phyloP scores from a whole-genome alignment of 768 basidiomycete species.

The Leccinum subgranulosum region DNA sequence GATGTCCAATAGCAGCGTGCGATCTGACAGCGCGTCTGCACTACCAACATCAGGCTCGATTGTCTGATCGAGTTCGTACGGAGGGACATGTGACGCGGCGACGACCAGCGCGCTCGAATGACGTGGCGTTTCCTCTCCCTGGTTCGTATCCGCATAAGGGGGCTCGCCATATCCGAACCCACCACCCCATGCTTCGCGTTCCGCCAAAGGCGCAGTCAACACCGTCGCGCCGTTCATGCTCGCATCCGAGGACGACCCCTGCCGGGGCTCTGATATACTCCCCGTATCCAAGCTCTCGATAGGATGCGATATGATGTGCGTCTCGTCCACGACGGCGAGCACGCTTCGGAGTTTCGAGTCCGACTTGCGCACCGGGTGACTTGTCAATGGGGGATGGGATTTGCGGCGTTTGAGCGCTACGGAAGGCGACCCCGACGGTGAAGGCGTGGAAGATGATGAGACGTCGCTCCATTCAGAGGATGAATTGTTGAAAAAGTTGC shows the following conservation, averaged over 20 bases:
- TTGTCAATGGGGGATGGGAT: conserved; percentile 44
- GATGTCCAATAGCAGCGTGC: conserved; percentile 23
- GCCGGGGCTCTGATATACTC: conserved; percentile 17
- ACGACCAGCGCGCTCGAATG: conserved; percentile 32
- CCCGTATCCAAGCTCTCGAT: conserved; percentile 20
- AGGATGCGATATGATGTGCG: conserved; percentile 34
- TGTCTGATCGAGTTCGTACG: conserved; percentile 18
- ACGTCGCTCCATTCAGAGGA: conserved; percentile 55
- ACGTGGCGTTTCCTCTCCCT: conserved; percentile 46
- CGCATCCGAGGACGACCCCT: conserved; percentile 24
- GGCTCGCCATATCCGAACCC: conserved; percentile 39
- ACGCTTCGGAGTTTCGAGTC: conserved; percentile 69
- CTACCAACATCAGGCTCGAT: conserved; percentile 10
- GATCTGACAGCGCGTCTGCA: conserved; percentile 26
- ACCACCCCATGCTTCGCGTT: conserved; percentile 36
- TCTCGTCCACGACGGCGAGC: conserved; percentile 71
- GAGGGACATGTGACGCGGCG: conserved; percentile 18
- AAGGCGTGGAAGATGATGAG: conserved; percentile 39
- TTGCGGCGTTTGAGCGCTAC: conserved; percentile 43
- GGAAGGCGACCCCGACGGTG: conserved; percentile 53
- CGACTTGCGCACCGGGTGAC: conserved; percentile 47
- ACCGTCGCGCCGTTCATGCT: conserved; percentile 22
- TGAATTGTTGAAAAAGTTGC: conserved; percentile 47
- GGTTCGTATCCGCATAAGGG: conserved; percentile 29
- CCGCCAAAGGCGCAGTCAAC: conserved; percentile 15